Base-by-base conservation (phyloP, 306 rosid species). In the Amphicarpaea edgeworthii region DNA sequence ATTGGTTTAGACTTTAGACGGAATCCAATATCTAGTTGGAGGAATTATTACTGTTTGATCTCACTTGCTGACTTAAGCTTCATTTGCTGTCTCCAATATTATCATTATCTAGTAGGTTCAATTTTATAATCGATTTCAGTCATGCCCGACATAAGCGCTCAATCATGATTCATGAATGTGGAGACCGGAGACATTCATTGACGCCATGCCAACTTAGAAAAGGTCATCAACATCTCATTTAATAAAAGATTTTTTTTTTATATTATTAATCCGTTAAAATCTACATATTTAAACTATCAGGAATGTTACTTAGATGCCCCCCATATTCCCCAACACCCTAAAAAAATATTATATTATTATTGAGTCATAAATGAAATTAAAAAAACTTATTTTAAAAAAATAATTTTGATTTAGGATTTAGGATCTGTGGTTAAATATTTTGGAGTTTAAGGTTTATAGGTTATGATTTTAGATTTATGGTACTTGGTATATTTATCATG, bases 111-210 rank as follows among this genome's bases (percentile, higher is more conserved):
- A 20, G 15, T 45, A 24, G 24, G 24, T 15, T 68, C 5, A 42
- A 26, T 24, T 45, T 24, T 14, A 26, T 24, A 68, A 46, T 68
- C 23, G n/a, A 46, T 68, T 45, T 43, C 10, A 12, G 19, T 20
- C 70, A 11, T 23, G 24, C 10, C 50, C 70, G 7, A 40, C 70
- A 5, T 4, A 11, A 1, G 51, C 30, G 11, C 51, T 19, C 30
- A 5, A 19, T 19, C 70, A 64, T n/a, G n/a, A n/a, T 40, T 64
- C 51, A 40, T 64, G 32, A 64, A 20, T 6, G 12, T 41, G 50
- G 51, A 38, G 32, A 40, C 51, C 20, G 50, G 51, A 38, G 32
- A 40, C 51, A 40, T 40, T 63, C 38, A 38, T 63, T 64, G 41
- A 67, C 34, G 15, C 15, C 16, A 43, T 68, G 58, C 20, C n/a